Percentiles rank a stretch among this genome's conserved stretches.
phyloP scores from a whole-genome alignment of 192 early-diverging fungal species.

The Powellomyces hirtus region DNA sequence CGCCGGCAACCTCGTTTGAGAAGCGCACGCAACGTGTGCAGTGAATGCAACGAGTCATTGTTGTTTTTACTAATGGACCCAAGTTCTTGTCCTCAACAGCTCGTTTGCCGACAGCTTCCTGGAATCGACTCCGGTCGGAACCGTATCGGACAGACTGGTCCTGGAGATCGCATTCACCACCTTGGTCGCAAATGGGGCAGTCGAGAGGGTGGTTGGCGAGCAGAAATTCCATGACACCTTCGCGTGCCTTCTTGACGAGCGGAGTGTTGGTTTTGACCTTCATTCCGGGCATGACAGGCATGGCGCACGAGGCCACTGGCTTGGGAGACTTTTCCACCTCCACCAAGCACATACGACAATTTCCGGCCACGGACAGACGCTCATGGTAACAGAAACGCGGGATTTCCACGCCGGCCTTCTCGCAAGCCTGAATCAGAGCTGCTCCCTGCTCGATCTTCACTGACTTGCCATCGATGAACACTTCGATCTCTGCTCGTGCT shows the following conservation, averaged over 20 bases:
- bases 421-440: slow-evolving; percentile 97
- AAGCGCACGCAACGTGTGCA: slow-evolving; percentile 99
- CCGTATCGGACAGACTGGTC: slow-evolving; percentile 97
- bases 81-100: slow-evolving; percentile 97
- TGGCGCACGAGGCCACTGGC: slow-evolving; percentile 94
- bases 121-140: slow-evolving; percentile 86
- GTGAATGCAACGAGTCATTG: slow-evolving; percentile 99
- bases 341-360: slow-evolving; percentile 99
- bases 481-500: slow-evolving; percentile 33
- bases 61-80: slow-evolving; percentile 93
- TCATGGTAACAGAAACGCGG: slow-evolving; percentile 84
- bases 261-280: slow-evolving; percentile 92
- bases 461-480: slow-evolving; percentile 86
- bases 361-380: slow-evolving; percentile 93
- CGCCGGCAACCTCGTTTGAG: slow-evolving; percentile 96
- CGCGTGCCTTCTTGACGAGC: slow-evolving; percentile 92
- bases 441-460: slow-evolving; percentile 89
- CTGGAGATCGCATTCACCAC: slow-evolving; percentile 98
- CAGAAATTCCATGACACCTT: slow-evolving; percentile 75
- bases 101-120: slow-evolving; percentile 83
- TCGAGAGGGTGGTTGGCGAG: slow-evolving; percentile 97
- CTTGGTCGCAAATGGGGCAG: slow-evolving; percentile 97
- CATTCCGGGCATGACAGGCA: slow-evolving; percentile 98
- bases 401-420: slow-evolving; percentile 89
- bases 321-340: slow-evolving; percentile 97